phyloP scores from a whole-genome alignment of 2,329 filamentous ascomycete genomes.

The Cytospora chrysosperma region DNA sequence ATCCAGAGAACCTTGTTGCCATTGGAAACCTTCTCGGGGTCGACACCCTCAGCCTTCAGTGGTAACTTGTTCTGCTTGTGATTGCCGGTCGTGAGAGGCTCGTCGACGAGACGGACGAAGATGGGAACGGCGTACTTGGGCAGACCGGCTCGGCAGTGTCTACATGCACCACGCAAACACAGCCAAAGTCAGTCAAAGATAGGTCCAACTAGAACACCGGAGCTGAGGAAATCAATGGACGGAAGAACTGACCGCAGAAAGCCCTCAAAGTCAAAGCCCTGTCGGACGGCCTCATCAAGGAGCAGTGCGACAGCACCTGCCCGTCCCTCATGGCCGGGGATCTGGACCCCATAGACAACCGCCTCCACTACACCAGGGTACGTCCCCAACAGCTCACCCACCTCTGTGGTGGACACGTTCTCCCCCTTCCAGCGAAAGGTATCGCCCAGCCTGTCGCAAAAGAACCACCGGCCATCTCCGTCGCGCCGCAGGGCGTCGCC shows the following conservation, averaged over 20 bases:
- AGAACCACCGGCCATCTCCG: slow-evolving; percentile 65
- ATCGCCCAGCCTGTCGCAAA: slow-evolving; percentile 67
- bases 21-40: slow-evolving; percentile 48
- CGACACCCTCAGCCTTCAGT: slow-evolving; percentile 64
- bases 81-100: slow-evolving; percentile 65
- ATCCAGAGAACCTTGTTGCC: slow-evolving; percentile 53
- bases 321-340: slow-evolving; percentile 67
- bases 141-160: slow-evolving; percentile 56
- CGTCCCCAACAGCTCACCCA: slow-evolving; percentile 60
- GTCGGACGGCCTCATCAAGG: slow-evolving; percentile 48
- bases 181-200: neutral
- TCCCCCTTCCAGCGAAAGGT: slow-evolving; percentile 75
- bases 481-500: slow-evolving; percentile 66
- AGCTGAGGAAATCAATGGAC: neutral
- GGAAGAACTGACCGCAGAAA: slow-evolving; percentile 46
- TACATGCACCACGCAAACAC: slow-evolving; percentile 26
- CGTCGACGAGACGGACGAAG: slow-evolving; percentile 64
- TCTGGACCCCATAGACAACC: slow-evolving; percentile 67
- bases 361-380: slow-evolving; percentile 62
- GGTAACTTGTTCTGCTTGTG: slow-evolving; percentile 80
- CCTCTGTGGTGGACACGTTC: slow-evolving; percentile 67
- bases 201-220: neutral
- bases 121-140: slow-evolving; percentile 75
- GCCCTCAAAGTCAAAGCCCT: slow-evolving; percentile 57
- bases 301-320: slow-evolving; percentile 64